phyloP scores from a whole-genome alignment of 257 asterid genomes.

The Galeopsis tetrahit region DNA sequence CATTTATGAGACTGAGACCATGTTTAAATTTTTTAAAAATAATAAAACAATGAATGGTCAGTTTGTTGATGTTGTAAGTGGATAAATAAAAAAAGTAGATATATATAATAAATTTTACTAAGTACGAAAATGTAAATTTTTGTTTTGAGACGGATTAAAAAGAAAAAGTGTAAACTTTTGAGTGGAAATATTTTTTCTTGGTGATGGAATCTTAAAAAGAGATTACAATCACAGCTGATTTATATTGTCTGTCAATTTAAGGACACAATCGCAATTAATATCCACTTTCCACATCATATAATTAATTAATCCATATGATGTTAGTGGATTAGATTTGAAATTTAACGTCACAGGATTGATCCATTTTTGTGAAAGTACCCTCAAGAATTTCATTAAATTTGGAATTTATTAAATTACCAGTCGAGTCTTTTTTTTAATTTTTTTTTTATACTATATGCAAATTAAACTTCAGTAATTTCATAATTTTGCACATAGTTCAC shows the following conservation, averaged over 20 bases:
- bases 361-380: background rate
- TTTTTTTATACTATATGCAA: too few species aligned
- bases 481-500: too few species aligned
- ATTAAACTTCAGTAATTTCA: too few species aligned
- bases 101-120: too few species aligned
- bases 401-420: background rate
- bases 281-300: constrained; percentile 1
- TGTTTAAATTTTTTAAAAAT: too few species aligned
- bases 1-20: too few species aligned
- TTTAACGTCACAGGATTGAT: background rate
- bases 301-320: background rate
- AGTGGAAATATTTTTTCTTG: background rate
- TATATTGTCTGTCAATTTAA: background rate
- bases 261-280: background rate
- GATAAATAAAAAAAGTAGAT: too few species aligned
- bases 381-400: background rate
- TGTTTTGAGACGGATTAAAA: too few species aligned
- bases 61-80: too few species aligned
- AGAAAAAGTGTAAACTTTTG: too few species aligned
- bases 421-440: background rate
- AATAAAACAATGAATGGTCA: too few species aligned
- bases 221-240: background rate
- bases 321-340: background rate
- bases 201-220: background rate
- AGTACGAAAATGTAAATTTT: too few species aligned